Base-by-base conservation (phyloP, 2,329 filamentous ascomycete genomes). In the Chaetomiaceae sp. region DNA sequence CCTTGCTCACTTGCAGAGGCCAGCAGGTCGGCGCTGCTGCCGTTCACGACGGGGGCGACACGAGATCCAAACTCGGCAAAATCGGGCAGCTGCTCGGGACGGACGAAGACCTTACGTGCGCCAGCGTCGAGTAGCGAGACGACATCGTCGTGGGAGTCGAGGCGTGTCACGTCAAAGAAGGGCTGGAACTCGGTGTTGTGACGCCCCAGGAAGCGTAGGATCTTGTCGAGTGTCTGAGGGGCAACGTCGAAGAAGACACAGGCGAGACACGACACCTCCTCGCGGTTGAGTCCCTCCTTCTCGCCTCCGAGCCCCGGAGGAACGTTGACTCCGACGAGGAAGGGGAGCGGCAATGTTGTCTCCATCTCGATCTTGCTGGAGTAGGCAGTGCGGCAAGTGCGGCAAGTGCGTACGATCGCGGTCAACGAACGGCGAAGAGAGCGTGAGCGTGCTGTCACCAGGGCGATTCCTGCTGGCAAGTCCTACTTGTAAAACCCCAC, bases 71-170 rank as follows among this genome's bases (percentile, higher is more conserved):
- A 80, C 52, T 75, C 72, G 38, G 71, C 65, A 48, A 78, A 76
- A 42, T 74, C 68, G 8, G 73, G 70, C 43, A 94, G 70, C 62
- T 88, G 84, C 47, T 81, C 74, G 38, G 82, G 76, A 15, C 77
- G 76, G 41, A 95, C 86, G 64, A 97, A 93, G 52, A 93, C 84
- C 63, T 84, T 93, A 42, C 82, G 79, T 6, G 89, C 88, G 49
- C 93, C 93, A 53, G 82, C 79, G 64, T 98, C 87, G 46, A 98
- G 79, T 29, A 97, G 75, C 38, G 85, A 78, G 44, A 91, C 69
- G 29, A 97, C 73, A 53, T 94, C 85, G 55, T 89, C 84, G 45
- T 73, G 71, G 10, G 81, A 81, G 26, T 77, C 65, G 32, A 97
- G 73, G 18, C 69, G 68, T 4, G 86, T 84, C 41, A 83, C 88